These are phyloP conservation scores for Trichophyton benhamiae DNA, from an alignment of 2,329 filamentous ascomycete species.

Conservation along the genomic window DNA sequence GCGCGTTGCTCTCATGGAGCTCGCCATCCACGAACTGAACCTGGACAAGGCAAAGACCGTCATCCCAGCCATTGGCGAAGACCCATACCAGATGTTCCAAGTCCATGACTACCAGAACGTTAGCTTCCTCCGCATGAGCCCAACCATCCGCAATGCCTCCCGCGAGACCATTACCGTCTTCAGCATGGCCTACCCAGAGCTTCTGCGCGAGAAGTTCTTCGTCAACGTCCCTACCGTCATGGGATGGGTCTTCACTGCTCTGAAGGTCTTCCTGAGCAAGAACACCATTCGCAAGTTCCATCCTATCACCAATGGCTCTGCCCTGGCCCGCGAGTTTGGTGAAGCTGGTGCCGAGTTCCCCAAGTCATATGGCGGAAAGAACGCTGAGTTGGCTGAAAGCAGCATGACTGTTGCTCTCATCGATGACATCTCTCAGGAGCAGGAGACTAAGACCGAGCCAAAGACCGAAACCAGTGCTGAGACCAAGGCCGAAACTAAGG, in stretches of 20 bases:
- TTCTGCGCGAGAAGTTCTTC: constrained; percentile 85
- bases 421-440: constrained; percentile 16
- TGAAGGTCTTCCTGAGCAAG: constrained; percentile 62
- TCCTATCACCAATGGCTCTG: constrained; percentile 60
- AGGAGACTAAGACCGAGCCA: constrained; percentile 10
- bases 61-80: constrained; percentile 47
- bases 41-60: constrained; percentile 60
- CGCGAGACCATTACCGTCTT: constrained; percentile 74
- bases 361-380: constrained; percentile 66
- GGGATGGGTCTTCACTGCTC: constrained; percentile 69
- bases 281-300: constrained; percentile 71
- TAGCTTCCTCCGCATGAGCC: constrained; percentile 72
- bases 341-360: constrained; percentile 54
- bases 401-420: constrained; percentile 23
- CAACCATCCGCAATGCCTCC: constrained; percentile 61
- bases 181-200: constrained; percentile 73
- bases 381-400: constrained; percentile 36
- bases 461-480: constrained; percentile 16
- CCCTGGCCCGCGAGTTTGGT: constrained; percentile 50
- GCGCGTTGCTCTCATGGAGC: constrained; percentile 84
- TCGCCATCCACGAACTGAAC: constrained; percentile 62
- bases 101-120: constrained; percentile 87
- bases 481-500: constrained; percentile 14
- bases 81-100: constrained; percentile 84
- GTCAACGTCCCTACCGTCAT: constrained; percentile 86